These are phyloP conservation scores for Alternaria solani DNA, from an alignment of 2,329 filamentous ascomycete genomes.

Conservation along the genomic window DNA sequence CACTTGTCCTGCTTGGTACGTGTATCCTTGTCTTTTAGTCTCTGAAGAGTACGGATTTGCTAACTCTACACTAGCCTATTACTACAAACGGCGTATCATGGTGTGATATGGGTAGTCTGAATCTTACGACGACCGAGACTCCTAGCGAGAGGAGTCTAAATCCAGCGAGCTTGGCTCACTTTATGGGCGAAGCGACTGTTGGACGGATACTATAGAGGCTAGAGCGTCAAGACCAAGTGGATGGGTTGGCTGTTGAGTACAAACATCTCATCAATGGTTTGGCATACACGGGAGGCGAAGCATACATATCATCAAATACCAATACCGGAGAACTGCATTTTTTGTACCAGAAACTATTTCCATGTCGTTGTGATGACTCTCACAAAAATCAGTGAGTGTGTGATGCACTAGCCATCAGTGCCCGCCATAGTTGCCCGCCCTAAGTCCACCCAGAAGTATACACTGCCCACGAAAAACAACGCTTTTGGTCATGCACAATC, in stretches of 20 bases:
- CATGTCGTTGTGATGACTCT: neutral
- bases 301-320: conserved; percentile 5
- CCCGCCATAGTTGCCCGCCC: neutral
- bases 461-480: neutral
- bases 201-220: neutral
- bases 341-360: neutral
- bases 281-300: neutral
- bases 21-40: conserved; percentile 35
- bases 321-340: neutral
- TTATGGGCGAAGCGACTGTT: conserved; percentile 7
- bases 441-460: neutral
- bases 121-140: conserved; percentile 27
- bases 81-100: conserved; percentile 41
- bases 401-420: neutral
- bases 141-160: conserved; percentile 13
- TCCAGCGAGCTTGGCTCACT: conserved; percentile 1
- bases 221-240: neutral
- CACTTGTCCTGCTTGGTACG: conserved; percentile 91
- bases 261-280: neutral
- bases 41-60: conserved; percentile 1
- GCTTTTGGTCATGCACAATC: neutral
- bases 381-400: neutral
- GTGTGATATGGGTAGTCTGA: conserved; percentile 48
- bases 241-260: neutral
- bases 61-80: conserved; percentile 25